phyloP scores from a whole-genome alignment of 2,329 filamentous ascomycete species.

The Claviceps paspali region DNA sequence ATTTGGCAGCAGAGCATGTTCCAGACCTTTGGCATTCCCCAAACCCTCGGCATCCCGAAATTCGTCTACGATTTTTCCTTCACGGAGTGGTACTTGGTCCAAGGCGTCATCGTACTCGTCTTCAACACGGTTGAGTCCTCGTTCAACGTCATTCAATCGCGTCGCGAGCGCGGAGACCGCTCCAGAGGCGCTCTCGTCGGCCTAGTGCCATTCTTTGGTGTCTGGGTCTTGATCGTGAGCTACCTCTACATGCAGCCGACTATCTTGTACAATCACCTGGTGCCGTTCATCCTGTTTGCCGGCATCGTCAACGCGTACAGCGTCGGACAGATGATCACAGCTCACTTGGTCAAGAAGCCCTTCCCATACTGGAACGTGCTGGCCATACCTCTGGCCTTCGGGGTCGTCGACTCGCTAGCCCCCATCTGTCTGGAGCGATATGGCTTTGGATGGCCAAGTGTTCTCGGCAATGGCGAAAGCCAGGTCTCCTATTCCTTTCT shows the following conservation, averaged over 20 bases:
- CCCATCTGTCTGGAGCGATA: constrained; percentile 44
- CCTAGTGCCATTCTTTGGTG: constrained; percentile 62
- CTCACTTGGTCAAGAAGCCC: constrained; percentile 71
- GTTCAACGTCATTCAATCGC: constrained; percentile 69
- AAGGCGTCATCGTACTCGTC: constrained; percentile 66
- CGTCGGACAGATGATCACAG: constrained; percentile 89
- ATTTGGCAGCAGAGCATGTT: constrained; percentile 88
- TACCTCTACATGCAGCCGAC: constrained; percentile 77
- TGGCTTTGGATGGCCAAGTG: constrained; percentile 61
- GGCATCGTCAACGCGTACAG: constrained; percentile 89
- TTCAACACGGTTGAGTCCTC: constrained; percentile 73
- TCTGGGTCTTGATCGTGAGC: constrained; percentile 60
- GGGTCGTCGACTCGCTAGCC: constrained; percentile 66
- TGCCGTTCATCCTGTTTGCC: constrained; percentile 80
- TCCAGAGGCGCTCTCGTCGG: constrained; percentile 65
- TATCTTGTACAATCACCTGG: constrained; percentile 67
- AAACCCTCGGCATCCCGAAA: constrained; percentile 49
- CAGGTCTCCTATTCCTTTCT: constrained; percentile 85
- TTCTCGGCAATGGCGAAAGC: constrained; percentile 61
- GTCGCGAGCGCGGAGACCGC: constrained; percentile 57
- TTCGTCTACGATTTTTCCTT: constrained; percentile 66
- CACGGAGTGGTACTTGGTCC: constrained; percentile 84
- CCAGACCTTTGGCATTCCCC: constrained; percentile 51
- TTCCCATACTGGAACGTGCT: constrained; percentile 91
- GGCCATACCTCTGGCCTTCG: constrained; percentile 59